A percentile compares a stretch with the other conserved stretches of the same genome.
These are phyloP conservation scores for Macrolepiota fuliginosa DNA, from an alignment of 768 basidiomycete genomes.

Conservation along the genomic window DNA sequence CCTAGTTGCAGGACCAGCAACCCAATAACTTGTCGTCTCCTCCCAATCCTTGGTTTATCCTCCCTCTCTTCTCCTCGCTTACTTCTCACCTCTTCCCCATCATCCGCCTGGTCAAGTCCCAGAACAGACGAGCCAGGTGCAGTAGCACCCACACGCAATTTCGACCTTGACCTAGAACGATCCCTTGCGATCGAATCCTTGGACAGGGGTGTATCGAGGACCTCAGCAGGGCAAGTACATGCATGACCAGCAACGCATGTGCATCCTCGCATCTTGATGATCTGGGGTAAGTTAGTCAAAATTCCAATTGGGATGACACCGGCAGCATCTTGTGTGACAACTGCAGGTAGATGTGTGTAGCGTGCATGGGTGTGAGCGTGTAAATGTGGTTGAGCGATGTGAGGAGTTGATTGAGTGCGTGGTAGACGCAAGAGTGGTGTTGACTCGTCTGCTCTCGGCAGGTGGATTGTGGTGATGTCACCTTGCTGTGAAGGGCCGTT, in stretches of 20 bases:
- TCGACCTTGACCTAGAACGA: background rate
- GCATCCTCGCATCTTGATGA: constrained; percentile 20
- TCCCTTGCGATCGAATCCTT: background rate
- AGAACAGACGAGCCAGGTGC: background rate
- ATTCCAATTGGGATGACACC: constrained; percentile 23
- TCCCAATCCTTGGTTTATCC: constrained; percentile 36
- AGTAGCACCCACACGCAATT: background rate
- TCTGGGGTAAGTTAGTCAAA: constrained; percentile 28
- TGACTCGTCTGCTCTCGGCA: constrained; percentile 3
- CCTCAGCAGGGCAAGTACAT: constrained; percentile 3
- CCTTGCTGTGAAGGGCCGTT: constrained; percentile 6
- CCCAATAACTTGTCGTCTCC: constrained; percentile 67
- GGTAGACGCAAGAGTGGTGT: constrained; percentile 7
- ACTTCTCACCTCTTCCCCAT: constrained; percentile 11
- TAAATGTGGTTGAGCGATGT: background rate
- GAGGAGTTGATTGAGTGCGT: background rate
- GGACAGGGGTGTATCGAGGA: background rate
- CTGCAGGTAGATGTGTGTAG: constrained; percentile 8
- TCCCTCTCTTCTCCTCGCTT: constrained; percentile 17
- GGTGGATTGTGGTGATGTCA: background rate
- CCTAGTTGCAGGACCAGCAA: constrained; percentile 82
- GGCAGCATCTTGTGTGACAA: constrained; percentile 11
- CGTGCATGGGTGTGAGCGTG: constrained; percentile 6
- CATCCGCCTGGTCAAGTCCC: background rate
- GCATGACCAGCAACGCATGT: constrained; percentile 3